Conservation (phyloP, 352 stramenopile species). For the Phytophthora tubulina region DNA sequence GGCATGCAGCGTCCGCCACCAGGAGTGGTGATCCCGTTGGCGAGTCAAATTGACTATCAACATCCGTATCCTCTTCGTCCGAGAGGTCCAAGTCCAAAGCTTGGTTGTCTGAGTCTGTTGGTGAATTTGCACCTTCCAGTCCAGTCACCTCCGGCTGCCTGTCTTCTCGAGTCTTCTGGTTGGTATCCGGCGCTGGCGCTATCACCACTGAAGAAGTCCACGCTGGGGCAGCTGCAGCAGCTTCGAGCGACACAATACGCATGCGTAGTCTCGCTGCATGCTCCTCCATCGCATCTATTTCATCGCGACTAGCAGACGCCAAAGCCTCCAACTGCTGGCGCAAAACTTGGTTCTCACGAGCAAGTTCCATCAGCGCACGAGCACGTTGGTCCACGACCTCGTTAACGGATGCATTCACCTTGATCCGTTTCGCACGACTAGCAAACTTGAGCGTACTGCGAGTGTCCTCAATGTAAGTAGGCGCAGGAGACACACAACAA, state of each 20-base stretch:
- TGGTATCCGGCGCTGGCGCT: conserved; percentile 24
- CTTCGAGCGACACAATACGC: conserved; percentile 49
- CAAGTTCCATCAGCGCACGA: conserved; percentile 45
- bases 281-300: conserved; percentile 53
- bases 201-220: conserved; percentile 38
- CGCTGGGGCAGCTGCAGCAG: conserved; percentile 37
- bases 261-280: conserved; percentile 42
- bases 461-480: conserved; percentile 86
- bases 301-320: conserved; percentile 42
- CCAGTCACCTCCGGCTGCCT: conserved; percentile 43
- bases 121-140: conserved; percentile 42
- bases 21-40: conserved; percentile 31
- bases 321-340: conserved; percentile 50
- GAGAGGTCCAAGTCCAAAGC: conserved; percentile 38
- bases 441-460: conserved; percentile 94
- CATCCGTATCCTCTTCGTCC: conserved; percentile 37
- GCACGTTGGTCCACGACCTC: conserved; percentile 52
- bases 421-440: conserved; percentile 88
- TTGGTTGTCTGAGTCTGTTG: conserved; percentile 31
- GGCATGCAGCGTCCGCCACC: conserved; percentile 29
- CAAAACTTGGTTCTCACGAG: conserved; percentile 57
- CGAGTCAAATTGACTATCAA: conserved; percentile 36
- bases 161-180: conserved; percentile 24
- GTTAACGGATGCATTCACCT: conserved; percentile 57
- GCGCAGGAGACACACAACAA: conserved; percentile 82